A percentile compares a stretch with the other conserved stretches of the same genome.
Evolutionary conservation across 148 eudicot species (phyloP).

Genomic region (Fagopyrum tataricum): DNA sequence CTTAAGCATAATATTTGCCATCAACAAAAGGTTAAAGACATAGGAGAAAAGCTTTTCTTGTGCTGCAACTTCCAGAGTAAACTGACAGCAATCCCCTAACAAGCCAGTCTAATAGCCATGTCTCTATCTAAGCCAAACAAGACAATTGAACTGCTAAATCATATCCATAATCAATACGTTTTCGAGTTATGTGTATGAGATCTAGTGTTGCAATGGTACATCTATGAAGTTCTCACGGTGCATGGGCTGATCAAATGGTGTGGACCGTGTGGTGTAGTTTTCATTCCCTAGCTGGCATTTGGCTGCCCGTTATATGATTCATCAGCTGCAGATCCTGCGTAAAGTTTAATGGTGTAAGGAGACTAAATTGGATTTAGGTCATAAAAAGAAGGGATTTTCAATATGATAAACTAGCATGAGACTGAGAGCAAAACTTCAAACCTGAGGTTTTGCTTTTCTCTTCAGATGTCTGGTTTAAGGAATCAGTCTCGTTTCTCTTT

Average conservation of each 20-base stretch:
- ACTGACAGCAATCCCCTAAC: background rate
- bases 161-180: background rate
- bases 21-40: background rate
- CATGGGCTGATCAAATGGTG: background rate
- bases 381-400: conserved; percentile 1
- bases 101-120: conserved; percentile 4
- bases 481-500: conserved; percentile 49
- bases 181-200: background rate
- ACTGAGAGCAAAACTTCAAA: conserved; percentile 20
- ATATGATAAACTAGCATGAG: conserved; percentile 26
- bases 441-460: conserved; percentile 30
- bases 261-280: background rate
- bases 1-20: background rate
- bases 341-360: conserved; percentile 1
- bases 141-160: background rate
- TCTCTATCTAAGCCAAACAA: conserved; percentile 4
- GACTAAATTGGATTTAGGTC: background rate
- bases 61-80: background rate
- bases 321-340: conserved; percentile 9
- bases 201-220: background rate
- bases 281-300: conserved; percentile 3
- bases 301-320: conserved; percentile 4
- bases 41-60: background rate
- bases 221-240: conserved; percentile 4
- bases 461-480: conserved; percentile 26